phyloP scores from a whole-genome alignment of 257 asterid species.

The Penstemon newberryi region DNA sequence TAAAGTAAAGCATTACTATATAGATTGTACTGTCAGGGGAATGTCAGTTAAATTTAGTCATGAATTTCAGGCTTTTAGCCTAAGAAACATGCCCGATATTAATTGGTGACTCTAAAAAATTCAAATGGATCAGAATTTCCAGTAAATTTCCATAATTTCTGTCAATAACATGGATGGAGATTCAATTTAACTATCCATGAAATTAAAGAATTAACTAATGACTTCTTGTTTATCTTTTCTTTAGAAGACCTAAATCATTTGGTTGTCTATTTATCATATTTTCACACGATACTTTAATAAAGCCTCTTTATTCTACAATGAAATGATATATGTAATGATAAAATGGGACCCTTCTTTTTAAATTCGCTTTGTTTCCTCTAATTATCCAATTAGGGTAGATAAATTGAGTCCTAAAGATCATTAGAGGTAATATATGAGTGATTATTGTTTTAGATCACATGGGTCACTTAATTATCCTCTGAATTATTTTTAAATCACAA shows the following conservation, averaged over 20 bases:
- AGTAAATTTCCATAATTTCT: too few relatives aligned
- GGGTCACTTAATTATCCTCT: slow-evolving; percentile 31
- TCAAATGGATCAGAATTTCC: too few relatives aligned
- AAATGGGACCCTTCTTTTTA: slow-evolving; percentile 40
- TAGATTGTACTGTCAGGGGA: too few relatives aligned
- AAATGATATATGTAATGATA: slow-evolving; percentile 52
- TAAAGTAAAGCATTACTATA: too few relatives aligned
- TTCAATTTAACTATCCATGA: too few relatives aligned
- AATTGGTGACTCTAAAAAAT: too few relatives aligned
- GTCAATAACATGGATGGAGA: too few relatives aligned
- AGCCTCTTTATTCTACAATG: slow-evolving; percentile 49
- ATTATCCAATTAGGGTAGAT: slow-evolving; percentile 16
- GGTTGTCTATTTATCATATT: slow-evolving; percentile 33
- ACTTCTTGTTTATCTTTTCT: slow-evolving; percentile 24
- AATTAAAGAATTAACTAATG: too few relatives aligned
- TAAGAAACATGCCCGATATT: too few relatives aligned
- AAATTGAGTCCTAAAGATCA: not conserved
- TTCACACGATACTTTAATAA: slow-evolving; percentile 31
- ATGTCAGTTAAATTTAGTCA: too few relatives aligned
- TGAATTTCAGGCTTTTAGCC: too few relatives aligned
- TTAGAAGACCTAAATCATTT: slow-evolving; percentile 55
- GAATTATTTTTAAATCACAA: slow-evolving; percentile 30
- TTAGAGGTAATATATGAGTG: slow-evolving; percentile 28
- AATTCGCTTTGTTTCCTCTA: slow-evolving; percentile 20
- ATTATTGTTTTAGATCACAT: slow-evolving; percentile 33